Conservation (phyloP, 495 filamentous ascomycete species). For the Penicillium canescens region DNA sequence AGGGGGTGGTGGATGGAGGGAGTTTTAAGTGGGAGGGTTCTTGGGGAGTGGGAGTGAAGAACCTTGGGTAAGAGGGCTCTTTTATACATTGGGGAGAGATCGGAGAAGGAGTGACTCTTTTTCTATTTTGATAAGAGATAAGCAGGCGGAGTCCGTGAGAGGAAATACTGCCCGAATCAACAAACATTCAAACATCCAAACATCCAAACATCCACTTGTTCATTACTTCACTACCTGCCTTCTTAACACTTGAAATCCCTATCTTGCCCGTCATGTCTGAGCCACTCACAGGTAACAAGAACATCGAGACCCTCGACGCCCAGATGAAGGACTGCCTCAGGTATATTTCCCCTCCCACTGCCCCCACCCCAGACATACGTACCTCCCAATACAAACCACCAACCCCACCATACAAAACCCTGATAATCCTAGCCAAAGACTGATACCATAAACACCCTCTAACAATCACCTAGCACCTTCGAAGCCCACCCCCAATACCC, state of each 20-base stretch:
- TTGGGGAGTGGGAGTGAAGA: background rate
- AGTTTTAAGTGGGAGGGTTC: background rate
- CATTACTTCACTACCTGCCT: background rate
- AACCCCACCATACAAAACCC: background rate
- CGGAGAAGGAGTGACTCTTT: background rate
- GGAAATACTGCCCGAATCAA: background rate
- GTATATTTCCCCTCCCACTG: conserved; percentile 20
- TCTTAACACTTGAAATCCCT: background rate
- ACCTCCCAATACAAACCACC: background rate
- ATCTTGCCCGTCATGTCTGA: background rate
- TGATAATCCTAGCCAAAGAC: background rate
- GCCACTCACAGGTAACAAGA: background rate
- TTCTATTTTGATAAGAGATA: background rate
- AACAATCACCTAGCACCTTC: conserved; percentile 21
- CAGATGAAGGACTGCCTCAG: conserved; percentile 30
- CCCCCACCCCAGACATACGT: too few relatives aligned
- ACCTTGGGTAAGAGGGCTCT: background rate
- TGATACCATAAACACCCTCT: background rate
- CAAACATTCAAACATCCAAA: background rate
- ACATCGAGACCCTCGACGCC: conserved; percentile 16
- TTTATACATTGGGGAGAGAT: background rate
- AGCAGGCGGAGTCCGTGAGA: background rate
- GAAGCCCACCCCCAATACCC: conserved; percentile 32
- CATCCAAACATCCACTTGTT: background rate
- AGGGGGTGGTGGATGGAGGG: too few relatives aligned